phyloP scores from a whole-genome alignment of 129 eudicot genomes.

The Arctium lappa region DNA sequence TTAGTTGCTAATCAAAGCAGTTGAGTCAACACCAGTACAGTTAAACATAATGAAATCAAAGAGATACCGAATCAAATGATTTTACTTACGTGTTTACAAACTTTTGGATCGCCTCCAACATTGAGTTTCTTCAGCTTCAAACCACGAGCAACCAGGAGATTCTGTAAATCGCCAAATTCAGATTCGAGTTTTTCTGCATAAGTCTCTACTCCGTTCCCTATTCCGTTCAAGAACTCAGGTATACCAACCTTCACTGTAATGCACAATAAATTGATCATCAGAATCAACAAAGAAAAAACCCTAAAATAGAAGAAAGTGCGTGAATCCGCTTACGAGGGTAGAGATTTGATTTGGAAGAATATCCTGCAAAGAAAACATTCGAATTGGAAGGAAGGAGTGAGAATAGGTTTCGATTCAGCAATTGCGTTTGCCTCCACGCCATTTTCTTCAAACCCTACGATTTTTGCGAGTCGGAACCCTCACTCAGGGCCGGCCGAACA shows the following conservation, averaged over 20 bases:
- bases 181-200: conserved; percentile 73
- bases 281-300: neutral
- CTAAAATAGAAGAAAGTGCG: neutral
- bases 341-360: conserved; percentile 63
- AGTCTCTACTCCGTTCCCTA: conserved; percentile 83
- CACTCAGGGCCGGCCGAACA: neutral
- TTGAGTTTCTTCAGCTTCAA: conserved; percentile 76
- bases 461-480: neutral
- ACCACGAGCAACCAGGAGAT: conserved; percentile 73
- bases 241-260: conserved; percentile 80
- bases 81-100: conserved; percentile 63
- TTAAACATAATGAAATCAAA: neutral
- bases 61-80: neutral
- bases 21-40: neutral
- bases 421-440: conserved; percentile 58
- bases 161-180: conserved; percentile 81
- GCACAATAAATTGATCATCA: neutral
- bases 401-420: conserved; percentile 16
- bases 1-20: neutral
- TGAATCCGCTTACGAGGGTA: conserved; percentile 44
- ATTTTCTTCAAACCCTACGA: conserved; percentile 24
- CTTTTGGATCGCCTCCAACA: conserved; percentile 41
- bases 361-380: conserved; percentile 36
- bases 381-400: conserved; percentile 26
- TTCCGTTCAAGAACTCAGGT: conserved; percentile 83